phyloP scores from a whole-genome alignment of 306 rosid species.

The Benincasa hispida region DNA sequence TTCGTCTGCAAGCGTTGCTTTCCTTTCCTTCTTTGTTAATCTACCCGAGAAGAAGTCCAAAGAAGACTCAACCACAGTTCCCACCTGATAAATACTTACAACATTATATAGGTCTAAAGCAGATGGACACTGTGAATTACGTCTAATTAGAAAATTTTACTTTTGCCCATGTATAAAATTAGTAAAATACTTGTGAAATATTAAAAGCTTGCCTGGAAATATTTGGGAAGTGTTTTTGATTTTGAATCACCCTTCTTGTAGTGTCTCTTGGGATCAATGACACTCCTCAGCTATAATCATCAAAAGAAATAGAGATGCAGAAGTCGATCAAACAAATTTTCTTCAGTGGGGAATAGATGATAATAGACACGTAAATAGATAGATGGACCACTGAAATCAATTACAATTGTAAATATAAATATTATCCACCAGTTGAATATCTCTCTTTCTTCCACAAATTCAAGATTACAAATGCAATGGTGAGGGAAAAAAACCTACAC shows the following conservation, averaged over 20 bases:
- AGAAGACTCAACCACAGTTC: conserved; percentile 61
- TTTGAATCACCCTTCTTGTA: conserved; percentile 70
- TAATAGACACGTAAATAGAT: background rate
- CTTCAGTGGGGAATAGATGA: background rate
- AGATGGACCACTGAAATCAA: background rate
- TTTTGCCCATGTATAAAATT: background rate
- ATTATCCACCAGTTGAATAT: background rate
- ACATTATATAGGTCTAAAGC: background rate
- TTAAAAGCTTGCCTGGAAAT: conserved; percentile 61
- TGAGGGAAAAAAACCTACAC: background rate
- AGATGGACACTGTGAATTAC: background rate
- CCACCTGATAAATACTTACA: conserved; percentile 39
- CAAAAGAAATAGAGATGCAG: background rate
- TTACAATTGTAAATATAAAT: background rate
- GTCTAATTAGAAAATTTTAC: background rate
- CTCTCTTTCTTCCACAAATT: background rate
- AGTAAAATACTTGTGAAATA: background rate
- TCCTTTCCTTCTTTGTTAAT: conserved; percentile 75
- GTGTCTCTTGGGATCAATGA: conserved; percentile 76
- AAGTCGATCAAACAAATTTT: background rate
- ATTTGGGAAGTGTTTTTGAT: conserved; percentile 42
- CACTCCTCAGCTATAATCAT: conserved; percentile 50
- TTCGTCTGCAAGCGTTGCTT: conserved; percentile 57
- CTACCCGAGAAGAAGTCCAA: conserved; percentile 57
- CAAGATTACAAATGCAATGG: background rate